Conservation (phyloP, 331 rosid genomes). For the Telfairia occidentalis region DNA sequence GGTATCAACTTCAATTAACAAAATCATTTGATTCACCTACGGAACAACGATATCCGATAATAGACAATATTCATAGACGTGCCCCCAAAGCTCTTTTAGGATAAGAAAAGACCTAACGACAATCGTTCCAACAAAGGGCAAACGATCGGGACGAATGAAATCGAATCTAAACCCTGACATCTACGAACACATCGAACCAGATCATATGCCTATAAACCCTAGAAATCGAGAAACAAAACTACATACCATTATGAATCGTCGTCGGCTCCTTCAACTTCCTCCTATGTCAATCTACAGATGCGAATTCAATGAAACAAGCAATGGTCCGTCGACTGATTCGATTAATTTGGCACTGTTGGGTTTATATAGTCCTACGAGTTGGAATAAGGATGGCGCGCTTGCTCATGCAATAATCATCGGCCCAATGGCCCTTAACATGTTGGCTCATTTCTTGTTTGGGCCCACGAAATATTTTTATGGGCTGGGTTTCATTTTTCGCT, state of each 20-base stretch:
- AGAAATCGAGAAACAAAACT: neutral
- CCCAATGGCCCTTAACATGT: neutral
- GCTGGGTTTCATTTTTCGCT: neutral
- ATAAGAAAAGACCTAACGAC: neutral
- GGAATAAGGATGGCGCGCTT: neutral
- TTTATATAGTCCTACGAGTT: neutral
- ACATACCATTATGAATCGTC: conserved; percentile 3
- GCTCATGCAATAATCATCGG: neutral
- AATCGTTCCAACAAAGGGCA: neutral
- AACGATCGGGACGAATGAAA: neutral
- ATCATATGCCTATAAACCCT: neutral
- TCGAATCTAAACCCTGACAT: neutral
- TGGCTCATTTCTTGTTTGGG: neutral
- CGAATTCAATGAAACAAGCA: neutral
- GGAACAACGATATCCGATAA: neutral
- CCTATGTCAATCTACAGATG: neutral
- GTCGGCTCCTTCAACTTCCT: neutral
- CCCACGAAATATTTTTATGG: neutral
- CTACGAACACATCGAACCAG: neutral
- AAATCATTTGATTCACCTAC: neutral
- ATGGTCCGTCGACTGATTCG: neutral
- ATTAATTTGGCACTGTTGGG: neutral
- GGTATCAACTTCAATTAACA: neutral
- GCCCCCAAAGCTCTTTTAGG: neutral
- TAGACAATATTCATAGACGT: neutral